Evolutionary conservation across 1,284 basidiomycete genomes (phyloP).

Genomic region (Pyrrhoderma lamaoense): DNA sequence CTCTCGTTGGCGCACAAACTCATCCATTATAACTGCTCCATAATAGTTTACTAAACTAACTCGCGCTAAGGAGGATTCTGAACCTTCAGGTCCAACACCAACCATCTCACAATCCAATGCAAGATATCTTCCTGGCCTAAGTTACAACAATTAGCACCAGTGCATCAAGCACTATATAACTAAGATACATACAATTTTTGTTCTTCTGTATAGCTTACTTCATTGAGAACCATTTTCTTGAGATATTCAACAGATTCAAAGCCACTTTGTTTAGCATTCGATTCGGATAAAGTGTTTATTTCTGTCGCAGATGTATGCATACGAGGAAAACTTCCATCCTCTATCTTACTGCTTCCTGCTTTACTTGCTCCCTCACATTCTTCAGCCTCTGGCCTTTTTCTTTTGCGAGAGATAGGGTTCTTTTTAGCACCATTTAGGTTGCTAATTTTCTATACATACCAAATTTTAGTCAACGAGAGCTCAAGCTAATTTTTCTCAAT

Average conservation of each 20-base stretch:
- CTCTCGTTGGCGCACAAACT: conserved; percentile 83
- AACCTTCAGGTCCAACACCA: conserved; percentile 78
- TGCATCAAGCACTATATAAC: background rate
- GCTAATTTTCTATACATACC: conserved; percentile 6
- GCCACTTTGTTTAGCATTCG: background rate
- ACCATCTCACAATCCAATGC: conserved; percentile 98
- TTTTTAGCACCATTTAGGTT: background rate
- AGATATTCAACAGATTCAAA: conserved; percentile 33
- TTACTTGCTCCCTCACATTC: background rate
- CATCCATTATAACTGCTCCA: conserved; percentile 77
- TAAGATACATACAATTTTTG: conserved; percentile 40
- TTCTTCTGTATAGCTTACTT: conserved; percentile 31
- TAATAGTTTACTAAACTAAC: conserved; percentile 91
- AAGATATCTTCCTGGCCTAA: conserved; percentile 70
- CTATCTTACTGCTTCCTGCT: background rate
- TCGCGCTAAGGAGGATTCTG: conserved; percentile 81
- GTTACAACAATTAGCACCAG: background rate
- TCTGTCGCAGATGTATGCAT: background rate
- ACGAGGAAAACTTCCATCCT: no score
- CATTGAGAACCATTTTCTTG: conserved; percentile 46
- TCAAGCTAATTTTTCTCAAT: background rate
- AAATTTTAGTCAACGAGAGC: background rate
- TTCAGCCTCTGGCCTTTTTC: background rate
- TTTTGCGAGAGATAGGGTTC: conserved; percentile 3
- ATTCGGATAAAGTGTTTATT: background rate